Percentiles rank a stretch among this genome's conserved stretches.
Evolutionary conservation across 169 alveolate genomes (phyloP).

Genomic region (Plasmodium yoelii): DNA sequence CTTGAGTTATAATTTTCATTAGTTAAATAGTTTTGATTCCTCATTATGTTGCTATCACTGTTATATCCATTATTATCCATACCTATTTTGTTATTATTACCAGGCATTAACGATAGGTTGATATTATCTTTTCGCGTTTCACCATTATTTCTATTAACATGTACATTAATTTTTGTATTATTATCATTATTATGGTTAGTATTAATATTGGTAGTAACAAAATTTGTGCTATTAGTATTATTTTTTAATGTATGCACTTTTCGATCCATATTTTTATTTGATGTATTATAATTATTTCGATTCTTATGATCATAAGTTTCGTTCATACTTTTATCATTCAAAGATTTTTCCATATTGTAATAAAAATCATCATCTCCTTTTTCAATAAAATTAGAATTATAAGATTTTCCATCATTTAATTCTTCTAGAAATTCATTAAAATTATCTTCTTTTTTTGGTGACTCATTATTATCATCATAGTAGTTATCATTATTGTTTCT

Average conservation of each 20-base stretch:
- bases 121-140: neutral
- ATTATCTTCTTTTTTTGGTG: slow-evolving; percentile 56
- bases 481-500: slow-evolving; percentile 1
- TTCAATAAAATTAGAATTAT: slow-evolving; percentile 5
- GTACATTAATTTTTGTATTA: neutral
- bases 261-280: neutral
- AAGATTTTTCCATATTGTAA: slow-evolving; percentile 18
- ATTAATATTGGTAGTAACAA: neutral
- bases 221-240: neutral
- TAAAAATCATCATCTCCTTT: slow-evolving; percentile 39
- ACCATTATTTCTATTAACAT: neutral
- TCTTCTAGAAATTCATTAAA: slow-evolving; percentile 74
- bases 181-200: neutral
- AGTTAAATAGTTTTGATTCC: slow-evolving; percentile 9
- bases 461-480: slow-evolving; percentile 9
- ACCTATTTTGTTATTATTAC: slow-evolving; percentile 11
- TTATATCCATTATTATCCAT: slow-evolving; percentile 34
- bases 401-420: slow-evolving; percentile 13
- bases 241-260: neutral
- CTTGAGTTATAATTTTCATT: slow-evolving; percentile 28
- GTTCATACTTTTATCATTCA: slow-evolving; percentile 37
- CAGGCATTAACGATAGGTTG: neutral
- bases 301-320: slow-evolving; percentile 33
- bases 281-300: neutral
- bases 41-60: slow-evolving; percentile 51